Conservation (phyloP, 768 basidiomycete species). For the Chiua virens region DNA sequence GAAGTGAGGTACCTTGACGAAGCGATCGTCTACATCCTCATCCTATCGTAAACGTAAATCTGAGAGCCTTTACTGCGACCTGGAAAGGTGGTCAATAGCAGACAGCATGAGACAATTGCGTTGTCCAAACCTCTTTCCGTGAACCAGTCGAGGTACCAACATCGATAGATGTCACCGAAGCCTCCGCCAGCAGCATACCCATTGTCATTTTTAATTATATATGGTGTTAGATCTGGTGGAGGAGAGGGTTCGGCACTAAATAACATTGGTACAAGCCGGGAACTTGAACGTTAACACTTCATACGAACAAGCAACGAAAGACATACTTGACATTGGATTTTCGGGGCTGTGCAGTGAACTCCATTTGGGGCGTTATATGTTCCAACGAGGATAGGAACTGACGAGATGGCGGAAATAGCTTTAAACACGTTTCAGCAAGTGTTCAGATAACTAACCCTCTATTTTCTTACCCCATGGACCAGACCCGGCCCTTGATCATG, state of each 20-base stretch:
- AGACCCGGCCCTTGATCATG: too few species aligned
- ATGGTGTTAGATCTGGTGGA: slow-evolving; percentile 8
- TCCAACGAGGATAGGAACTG: neutral
- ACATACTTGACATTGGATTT: neutral
- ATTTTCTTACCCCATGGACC: too few species aligned
- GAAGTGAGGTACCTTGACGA: neutral
- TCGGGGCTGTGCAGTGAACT: too few species aligned
- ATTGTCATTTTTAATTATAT: neutral
- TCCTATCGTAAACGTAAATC: slow-evolving; percentile 5
- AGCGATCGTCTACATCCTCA: neutral
- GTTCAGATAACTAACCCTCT: too few species aligned
- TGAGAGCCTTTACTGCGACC: slow-evolving; percentile 26
- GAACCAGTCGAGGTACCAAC: slow-evolving; percentile 2
- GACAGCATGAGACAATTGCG: neutral
- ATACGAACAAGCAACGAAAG: neutral
- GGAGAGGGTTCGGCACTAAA: neutral
- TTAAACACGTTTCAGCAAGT: too few species aligned
- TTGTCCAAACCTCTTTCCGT: slow-evolving; percentile 4
- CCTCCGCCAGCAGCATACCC: slow-evolving; percentile 6
- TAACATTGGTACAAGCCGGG: neutral
- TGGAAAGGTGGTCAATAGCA: neutral
- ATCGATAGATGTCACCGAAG: slow-evolving; percentile 16
- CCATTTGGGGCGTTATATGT: neutral
- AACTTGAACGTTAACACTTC: too few species aligned
- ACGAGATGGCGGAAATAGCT: neutral